A percentile compares a stretch with the other conserved stretches of the same genome.
Conservation (phyloP, 2,329 filamentous ascomycete species). For the Beauveria medogensis region DNA sequence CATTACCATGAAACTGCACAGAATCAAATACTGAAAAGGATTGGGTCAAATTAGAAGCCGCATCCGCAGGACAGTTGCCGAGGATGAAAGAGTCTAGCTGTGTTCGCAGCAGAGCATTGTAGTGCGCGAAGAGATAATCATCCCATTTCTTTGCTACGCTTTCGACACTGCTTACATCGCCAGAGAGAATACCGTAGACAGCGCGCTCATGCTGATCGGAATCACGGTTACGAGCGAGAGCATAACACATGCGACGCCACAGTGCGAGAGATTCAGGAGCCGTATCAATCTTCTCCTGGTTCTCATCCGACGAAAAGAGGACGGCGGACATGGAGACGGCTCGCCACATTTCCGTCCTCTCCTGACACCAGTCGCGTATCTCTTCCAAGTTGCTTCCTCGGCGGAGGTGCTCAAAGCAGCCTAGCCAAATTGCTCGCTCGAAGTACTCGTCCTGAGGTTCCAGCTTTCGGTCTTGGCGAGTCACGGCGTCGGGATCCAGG, state of each 20-base stretch:
- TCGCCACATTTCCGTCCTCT: conserved; percentile 82
- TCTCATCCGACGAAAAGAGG: conserved; percentile 45
- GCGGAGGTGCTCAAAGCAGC: conserved; percentile 88
- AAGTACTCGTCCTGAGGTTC: conserved; percentile 81
- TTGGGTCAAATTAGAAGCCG: conserved; percentile 45
- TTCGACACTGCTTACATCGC: conserved; percentile 71
- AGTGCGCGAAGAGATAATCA: conserved; percentile 78
- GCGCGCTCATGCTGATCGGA: conserved; percentile 75
- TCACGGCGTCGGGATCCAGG: conserved; percentile 84
- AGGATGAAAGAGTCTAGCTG: conserved; percentile 70
- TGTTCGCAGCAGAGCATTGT: conserved; percentile 74
- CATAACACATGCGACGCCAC: conserved; percentile 73
- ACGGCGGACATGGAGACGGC: conserved; percentile 73
- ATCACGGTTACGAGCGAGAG: conserved; percentile 59
- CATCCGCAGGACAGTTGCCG: conserved; percentile 43
- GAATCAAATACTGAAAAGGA: conserved; percentile 58
- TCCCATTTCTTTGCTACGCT: conserved; percentile 74
- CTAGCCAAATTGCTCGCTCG: conserved; percentile 84
- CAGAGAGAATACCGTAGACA: conserved; percentile 83
- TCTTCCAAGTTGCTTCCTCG: conserved; percentile 67
- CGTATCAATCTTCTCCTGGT: conserved; percentile 28
- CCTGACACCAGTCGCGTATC: conserved; percentile 78
- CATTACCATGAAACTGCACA: conserved; percentile 49
- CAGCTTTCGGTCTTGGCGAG: conserved; percentile 66
- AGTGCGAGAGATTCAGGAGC: conserved; percentile 44